A percentile compares a stretch with the other conserved stretches of the same genome.
Evolutionary conservation across 2,329 filamentous ascomycete species (phyloP).

Genomic region (Verruconis gallopava): DNA sequence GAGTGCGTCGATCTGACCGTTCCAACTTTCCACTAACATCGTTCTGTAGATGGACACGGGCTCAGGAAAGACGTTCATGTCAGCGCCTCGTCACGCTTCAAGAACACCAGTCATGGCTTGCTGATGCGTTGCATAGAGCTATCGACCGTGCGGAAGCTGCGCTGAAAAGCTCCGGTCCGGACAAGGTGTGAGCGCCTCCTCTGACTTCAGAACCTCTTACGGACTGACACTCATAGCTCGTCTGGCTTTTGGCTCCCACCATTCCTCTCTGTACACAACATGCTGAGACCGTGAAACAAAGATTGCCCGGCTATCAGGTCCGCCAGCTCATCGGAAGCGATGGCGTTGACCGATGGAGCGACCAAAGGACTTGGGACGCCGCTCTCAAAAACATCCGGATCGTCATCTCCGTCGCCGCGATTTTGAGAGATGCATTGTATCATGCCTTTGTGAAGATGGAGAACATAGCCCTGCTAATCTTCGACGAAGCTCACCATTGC

Average conservation of each 20-base stretch:
- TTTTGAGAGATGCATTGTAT: conserved; percentile 59
- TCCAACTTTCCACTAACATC: too few relatives aligned
- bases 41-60: conserved; percentile 35
- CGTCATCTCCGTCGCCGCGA: conserved; percentile 66
- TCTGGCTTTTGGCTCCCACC: conserved; percentile 36
- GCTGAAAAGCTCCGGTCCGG: conserved; percentile 24
- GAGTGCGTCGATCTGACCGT: too few relatives aligned
- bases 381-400: conserved; percentile 52
- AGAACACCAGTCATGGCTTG: not conserved
- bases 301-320: conserved; percentile 38
- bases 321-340: conserved; percentile 55
- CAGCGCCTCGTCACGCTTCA: not conserved
- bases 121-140: conserved; percentile 18
- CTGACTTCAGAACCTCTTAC: conserved; percentile 12
- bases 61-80: conserved; percentile 36
- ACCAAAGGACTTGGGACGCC: conserved; percentile 52
- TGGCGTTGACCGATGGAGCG: conserved; percentile 60
- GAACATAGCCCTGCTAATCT: conserved; percentile 55
- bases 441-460: conserved; percentile 61
- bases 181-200: conserved; percentile 20
- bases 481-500: conserved; percentile 82
- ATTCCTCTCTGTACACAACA: conserved; percentile 35
- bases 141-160: conserved; percentile 31
- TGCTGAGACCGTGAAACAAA: conserved; percentile 20
- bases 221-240: too few relatives aligned